phyloP scores from a whole-genome alignment of 768 basidiomycete species.

The Phaffia australis region DNA sequence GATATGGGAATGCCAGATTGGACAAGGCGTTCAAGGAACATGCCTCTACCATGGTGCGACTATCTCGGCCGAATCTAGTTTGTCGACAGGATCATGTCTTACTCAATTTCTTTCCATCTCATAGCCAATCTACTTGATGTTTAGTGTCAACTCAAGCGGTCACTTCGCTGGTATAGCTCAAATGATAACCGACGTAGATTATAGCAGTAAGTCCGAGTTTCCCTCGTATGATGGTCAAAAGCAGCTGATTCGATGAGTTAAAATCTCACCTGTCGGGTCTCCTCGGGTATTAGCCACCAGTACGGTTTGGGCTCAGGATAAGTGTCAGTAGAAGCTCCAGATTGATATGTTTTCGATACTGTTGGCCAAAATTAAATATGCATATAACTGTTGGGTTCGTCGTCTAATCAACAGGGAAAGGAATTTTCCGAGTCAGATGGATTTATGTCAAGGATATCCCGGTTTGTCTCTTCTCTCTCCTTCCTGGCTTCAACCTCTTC shows the following conservation, averaged over 20 bases:
- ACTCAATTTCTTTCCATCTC: background rate
- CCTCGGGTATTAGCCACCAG: background rate
- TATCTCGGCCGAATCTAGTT: background rate
- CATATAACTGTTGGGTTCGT: too few relatives aligned
- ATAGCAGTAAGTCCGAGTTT: constrained; percentile 18
- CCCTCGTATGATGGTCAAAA: too few relatives aligned
- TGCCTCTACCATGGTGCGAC: constrained; percentile 47
- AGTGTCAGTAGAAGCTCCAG: constrained; percentile 45
- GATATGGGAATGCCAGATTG: constrained; percentile 91
- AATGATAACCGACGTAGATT: constrained; percentile 26
- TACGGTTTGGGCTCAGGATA: constrained; percentile 98
- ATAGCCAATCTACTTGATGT: constrained; percentile 81
- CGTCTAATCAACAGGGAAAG: constrained; percentile 49
- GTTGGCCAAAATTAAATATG: too few relatives aligned
- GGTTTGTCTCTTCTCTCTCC: constrained; percentile 15
- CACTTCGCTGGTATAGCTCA: constrained; percentile 25
- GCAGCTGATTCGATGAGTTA: too few relatives aligned
- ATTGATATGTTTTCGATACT: too few relatives aligned
- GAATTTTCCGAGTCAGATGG: constrained; percentile 97
- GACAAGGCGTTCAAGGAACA: constrained; percentile 96
- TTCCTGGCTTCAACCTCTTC: background rate
- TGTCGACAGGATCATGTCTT: background rate
- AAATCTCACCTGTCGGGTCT: too few relatives aligned
- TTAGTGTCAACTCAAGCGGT: constrained; percentile 69
- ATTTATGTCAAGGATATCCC: constrained; percentile 81